Evolutionary conservation across 1,284 basidiomycete genomes (phyloP), one percentile per base, ranked within the genome.

Genomic region (Stereum hirsutum): DNA sequence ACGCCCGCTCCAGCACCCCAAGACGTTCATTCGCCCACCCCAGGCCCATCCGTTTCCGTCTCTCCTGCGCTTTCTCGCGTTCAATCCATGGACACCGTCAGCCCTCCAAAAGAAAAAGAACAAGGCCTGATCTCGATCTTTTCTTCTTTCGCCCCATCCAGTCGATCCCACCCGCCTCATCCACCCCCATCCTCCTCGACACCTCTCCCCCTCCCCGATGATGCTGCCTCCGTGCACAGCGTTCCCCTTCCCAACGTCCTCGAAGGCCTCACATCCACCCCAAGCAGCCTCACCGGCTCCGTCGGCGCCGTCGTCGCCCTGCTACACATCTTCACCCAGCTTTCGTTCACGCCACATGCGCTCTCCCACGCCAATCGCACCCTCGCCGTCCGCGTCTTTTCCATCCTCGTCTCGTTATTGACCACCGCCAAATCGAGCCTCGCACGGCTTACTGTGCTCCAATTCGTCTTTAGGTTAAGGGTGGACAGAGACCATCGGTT

Each of bases 401-500:
- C 58, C 0, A 61, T 65, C 30, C 58, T 86, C 30, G 53, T 83
- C 15, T 58, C 64, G 24, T 57, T 79, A 12, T 50, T 65, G 17
- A 52, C 61, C 0, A 59, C 64, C 12, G 70, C 72, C 1, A 70
- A 65, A 48, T 85, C 82, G 24, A 61, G 75, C 0, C 68, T 74
- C 15, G 82, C 87, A 0, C 71, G 90, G 20, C 61, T 98, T 14
- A 68, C 78, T 2, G 75, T 87, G 2, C 66, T 99, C 7, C 90
- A 95, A 56, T 96, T 94, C 71, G 60, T 96, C 46, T 79, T 94
- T 66, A 82, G 92, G 10, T 68, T 99, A 19, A 75, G 96, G 39
- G 92, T 90, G 1, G 94, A 97, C 58, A 79, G 89, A 3, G 87
- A 93, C 54, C 96, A 99, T 59, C 75, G 85, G 12, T 61, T 99